A percentile compares a stretch with the other conserved stretches of the same genome.
phyloP scores from a whole-genome alignment of 305 asterid genomes.

The Euphrasia arctica region DNA sequence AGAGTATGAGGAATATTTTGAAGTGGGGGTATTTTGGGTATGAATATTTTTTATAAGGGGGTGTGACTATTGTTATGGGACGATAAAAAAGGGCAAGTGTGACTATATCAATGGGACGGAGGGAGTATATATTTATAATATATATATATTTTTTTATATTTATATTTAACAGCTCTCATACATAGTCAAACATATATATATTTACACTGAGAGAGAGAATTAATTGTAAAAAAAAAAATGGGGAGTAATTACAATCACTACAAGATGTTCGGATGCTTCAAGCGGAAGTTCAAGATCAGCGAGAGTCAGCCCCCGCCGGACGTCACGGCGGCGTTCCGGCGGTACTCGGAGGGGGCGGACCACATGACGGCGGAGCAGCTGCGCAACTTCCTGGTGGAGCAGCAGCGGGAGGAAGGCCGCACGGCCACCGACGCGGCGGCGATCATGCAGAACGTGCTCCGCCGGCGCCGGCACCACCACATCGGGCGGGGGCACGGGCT shows the following conservation, averaged over 20 bases:
- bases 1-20: too few species aligned
- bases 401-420: constrained; percentile 54
- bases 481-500: constrained; percentile 34
- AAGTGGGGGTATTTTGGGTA: too few species aligned
- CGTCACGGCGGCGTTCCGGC: constrained; percentile 51
- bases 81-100: too few species aligned
- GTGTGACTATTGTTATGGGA: too few species aligned
- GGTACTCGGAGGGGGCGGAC: constrained; percentile 46
- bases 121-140: too few species aligned
- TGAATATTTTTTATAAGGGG: too few species aligned
- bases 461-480: constrained; percentile 56
- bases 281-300: constrained; percentile 83
- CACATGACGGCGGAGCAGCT: constrained; percentile 70
- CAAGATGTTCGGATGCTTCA: constrained; percentile 74
- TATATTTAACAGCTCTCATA: not conserved
- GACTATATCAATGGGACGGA: too few species aligned
- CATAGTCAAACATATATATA: not conserved
- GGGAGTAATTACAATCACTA: constrained; percentile 77
- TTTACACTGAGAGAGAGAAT: not conserved
- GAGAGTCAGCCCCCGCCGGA: constrained; percentile 84
- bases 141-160: too few species aligned
- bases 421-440: constrained; percentile 40
- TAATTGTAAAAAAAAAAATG: constrained; percentile 27
- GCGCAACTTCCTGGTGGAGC: constrained; percentile 51
- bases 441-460: constrained; percentile 45